A percentile compares a stretch with the other conserved stretches of the same genome.
These are phyloP conservation scores for Casuarina cunninghamiana DNA, from an alignment of 306 rosid genomes.

Conservation along the genomic window DNA sequence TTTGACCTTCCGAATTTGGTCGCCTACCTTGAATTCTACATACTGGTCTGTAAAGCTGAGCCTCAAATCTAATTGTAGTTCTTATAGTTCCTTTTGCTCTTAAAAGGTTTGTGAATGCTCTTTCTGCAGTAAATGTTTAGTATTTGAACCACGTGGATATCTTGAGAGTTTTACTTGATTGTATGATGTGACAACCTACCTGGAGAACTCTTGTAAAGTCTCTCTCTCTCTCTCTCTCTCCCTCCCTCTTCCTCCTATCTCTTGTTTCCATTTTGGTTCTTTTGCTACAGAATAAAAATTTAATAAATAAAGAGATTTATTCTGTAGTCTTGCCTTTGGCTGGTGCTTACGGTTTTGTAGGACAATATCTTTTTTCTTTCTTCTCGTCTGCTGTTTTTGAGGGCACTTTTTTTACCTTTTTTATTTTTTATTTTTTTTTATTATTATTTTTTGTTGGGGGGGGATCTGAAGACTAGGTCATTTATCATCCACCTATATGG, in stretches of 20 bases:
- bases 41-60: not conserved
- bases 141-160: not conserved
- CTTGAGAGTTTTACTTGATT: not conserved
- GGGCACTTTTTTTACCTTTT: too few relatives aligned
- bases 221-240: too few relatives aligned
- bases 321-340: not conserved
- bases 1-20: not conserved
- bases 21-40: not conserved
- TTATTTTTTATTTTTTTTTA: too few relatives aligned
- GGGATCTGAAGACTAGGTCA: not conserved
- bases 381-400: too few relatives aligned
- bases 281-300: too few relatives aligned
- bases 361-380: not conserved
- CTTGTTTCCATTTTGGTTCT: too few relatives aligned
- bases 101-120: not conserved
- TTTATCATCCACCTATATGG: not conserved
- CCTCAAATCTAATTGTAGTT: not conserved
- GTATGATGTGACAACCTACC: too few relatives aligned
- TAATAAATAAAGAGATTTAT: not conserved
- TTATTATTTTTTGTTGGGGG: too few relatives aligned
- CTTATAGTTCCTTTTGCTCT: not conserved
- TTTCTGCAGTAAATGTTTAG: not conserved
- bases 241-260: too few relatives aligned
- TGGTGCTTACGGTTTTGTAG: not conserved
- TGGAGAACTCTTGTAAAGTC: too few relatives aligned